phyloP scores from a whole-genome alignment of 345 rosid genomes.

The Populus deltoides region DNA sequence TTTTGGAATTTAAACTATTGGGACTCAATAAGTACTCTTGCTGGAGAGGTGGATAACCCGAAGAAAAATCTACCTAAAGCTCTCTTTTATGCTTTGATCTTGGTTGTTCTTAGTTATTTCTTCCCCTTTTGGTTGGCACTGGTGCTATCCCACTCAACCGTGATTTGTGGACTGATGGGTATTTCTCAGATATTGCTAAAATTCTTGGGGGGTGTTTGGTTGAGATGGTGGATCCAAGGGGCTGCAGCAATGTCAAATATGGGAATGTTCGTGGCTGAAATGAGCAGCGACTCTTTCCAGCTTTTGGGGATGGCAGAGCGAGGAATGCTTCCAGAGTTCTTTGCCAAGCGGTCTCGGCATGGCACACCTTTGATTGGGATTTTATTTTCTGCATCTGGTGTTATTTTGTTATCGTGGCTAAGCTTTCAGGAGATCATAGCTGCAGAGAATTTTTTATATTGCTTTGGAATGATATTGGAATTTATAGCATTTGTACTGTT shows the following conservation, averaged over 20 bases:
- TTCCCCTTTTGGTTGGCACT: constrained; percentile 55
- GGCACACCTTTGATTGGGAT: constrained; percentile 69
- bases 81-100: constrained; percentile 56
- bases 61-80: constrained; percentile 66
- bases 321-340: constrained; percentile 69
- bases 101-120: constrained; percentile 58
- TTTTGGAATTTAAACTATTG: constrained; percentile 80
- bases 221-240: constrained; percentile 72
- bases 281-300: constrained; percentile 81
- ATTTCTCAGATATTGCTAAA: constrained; percentile 67
- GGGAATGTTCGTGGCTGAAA: constrained; percentile 76
- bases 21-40: constrained; percentile 72
- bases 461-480: constrained; percentile 75
- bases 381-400: constrained; percentile 67
- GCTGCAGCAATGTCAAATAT: constrained; percentile 72
- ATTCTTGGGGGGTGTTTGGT: constrained; percentile 67
- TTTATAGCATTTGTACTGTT: constrained; percentile 53
- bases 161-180: constrained; percentile 66
- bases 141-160: constrained; percentile 66
- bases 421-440: constrained; percentile 73
- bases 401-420: constrained; percentile 60
- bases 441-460: constrained; percentile 69
- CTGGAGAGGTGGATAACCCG: constrained; percentile 73
- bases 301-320: constrained; percentile 82
- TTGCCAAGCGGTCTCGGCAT: constrained; percentile 55